Evolutionary conservation across 306 rosid genomes (phyloP), one percentile per base, ranked within the genome.

Genomic region (Clitoria ternatea): DNA sequence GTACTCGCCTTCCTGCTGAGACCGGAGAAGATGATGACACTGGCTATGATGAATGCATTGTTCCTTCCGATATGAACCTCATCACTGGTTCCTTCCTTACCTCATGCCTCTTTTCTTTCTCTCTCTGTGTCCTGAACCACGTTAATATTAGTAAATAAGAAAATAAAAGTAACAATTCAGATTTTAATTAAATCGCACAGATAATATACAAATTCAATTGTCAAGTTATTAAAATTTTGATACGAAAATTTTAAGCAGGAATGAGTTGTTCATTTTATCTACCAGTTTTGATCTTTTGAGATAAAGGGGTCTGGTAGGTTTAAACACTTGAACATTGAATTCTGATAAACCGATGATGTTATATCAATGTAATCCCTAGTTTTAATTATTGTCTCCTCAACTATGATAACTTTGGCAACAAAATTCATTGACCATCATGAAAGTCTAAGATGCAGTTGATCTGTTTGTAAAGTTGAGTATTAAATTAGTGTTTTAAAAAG

Each of bases 1-100:
- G 99, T 27, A 89, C 97, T 0, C 97, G 99, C 48, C 96, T 95
- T 4, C 97, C 99, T 0, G 99, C 99, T 0, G 99, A 95, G 90
- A 91, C 96, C 5, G 99, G 97, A 9, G 97, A 95, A 60, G 92
- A 86, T 0, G 99, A 95, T 4, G 97, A 95, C 43, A 95, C 99
- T 1, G 99, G 99, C 50, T 95, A 72, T 26, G 99, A 91, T 54
- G 99, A 95, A 80, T 95, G 99, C 79, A 85, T 95, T 61, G 99
- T 89, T 54, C 99, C 99, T 48, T 70, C 72, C 9, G 97, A 95
- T 77, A 95, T 95, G 97, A 95, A 95, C 59, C 99, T 95, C 86
- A 95, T 95, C 82, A 91, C 96, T 7, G 99, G 99, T 74, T 27
- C 0, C 13, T 42, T 12, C 10, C 2, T 42, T 2, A 40, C 24